Base-by-base conservation (phyloP, 148 eudicot species). In the Chenopodium album region DNA sequence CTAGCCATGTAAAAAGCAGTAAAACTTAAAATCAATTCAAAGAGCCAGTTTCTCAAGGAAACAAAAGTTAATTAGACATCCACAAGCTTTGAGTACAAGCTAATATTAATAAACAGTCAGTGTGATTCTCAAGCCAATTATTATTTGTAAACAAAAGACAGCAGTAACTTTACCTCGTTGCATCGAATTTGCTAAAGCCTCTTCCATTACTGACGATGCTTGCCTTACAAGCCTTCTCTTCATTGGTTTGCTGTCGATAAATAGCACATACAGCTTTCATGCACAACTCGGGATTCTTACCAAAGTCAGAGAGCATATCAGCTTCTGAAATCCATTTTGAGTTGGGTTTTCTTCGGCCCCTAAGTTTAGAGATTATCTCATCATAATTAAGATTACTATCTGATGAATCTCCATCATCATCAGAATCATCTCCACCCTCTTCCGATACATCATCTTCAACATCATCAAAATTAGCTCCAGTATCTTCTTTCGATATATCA, bases 231-330 rank as follows among this genome's bases (percentile, higher is more conserved):
- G 6, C 69, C 84, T 80, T 71, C 81, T 91, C 90, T 13, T 87
- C 90, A 10, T 64, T 23, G 8, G 89, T 88, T 87, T 94, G 93
- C 85, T 85, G 89, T 83, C 94, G 90, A 85, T 90, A 88, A 64
- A 94, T 83, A 80, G 91, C 95, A 87, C 97, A 94, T 19, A 94
- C 92, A n/a, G 93, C 98, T 74, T 84, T 91, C 97, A 94, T 88
- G 87, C 98, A 94, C 72, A 93, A 73, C 75, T 82, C 91, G 65
- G 89, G 91, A 81, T 86, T 85, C 81, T 93, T 92, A 12, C 90
- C 97, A 56, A 93, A 92, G 73, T 83, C 98, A 74, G 97, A 87
- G 71, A 93, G 94, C 98, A 94, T 94, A 65, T 92, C 95, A 63
- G 84, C 95, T 86, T 88, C 92, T 26, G 82, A 83, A 67, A 76